Evolutionary conservation across 192 early-diverging fungal species (phyloP).

Genomic region (Coemansia sp.): DNA sequence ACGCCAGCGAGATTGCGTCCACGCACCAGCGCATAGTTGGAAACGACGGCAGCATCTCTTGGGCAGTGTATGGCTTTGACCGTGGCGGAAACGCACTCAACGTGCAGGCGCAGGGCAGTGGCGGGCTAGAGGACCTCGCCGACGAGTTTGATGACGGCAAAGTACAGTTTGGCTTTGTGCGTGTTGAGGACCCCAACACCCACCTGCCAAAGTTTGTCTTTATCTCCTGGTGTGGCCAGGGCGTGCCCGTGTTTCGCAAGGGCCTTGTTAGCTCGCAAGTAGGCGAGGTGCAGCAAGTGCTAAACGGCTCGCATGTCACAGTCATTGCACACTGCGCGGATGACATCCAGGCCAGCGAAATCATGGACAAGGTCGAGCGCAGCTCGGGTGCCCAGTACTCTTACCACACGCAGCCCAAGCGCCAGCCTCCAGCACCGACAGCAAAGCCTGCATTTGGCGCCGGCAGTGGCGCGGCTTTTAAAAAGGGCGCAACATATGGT

Average conservation of each 20-base stretch:
- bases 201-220: slow-evolving; percentile 86
- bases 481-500: slow-evolving; percentile 30
- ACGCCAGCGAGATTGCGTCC: slow-evolving; percentile 60
- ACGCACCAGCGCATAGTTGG: slow-evolving; percentile 66
- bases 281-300: slow-evolving; percentile 68
- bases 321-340: slow-evolving; percentile 80
- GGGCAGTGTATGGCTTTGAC: slow-evolving; percentile 77
- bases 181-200: slow-evolving; percentile 83
- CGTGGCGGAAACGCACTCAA: slow-evolving; percentile 58
- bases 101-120: slow-evolving; percentile 62
- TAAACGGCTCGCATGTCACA: slow-evolving; percentile 76
- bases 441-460: slow-evolving; percentile 40
- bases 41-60: slow-evolving; percentile 59
- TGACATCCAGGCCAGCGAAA: slow-evolving; percentile 78
- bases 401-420: slow-evolving; percentile 40
- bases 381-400: slow-evolving; percentile 91
- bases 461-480: slow-evolving; percentile 14
- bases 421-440: slow-evolving; percentile 17
- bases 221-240: slow-evolving; percentile 93
- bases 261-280: slow-evolving; percentile 82
- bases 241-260: slow-evolving; percentile 88
- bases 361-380: slow-evolving; percentile 82
- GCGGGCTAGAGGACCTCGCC: slow-evolving; percentile 79
- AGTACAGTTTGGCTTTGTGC: slow-evolving; percentile 84
- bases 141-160: slow-evolving; percentile 91